Conservation (phyloP, 306 rosid genomes). For the Medicago truncatula region MtrunA17r5.0-ANR NC_053042.1:31770001-31770500, state of each 20-base stretch:
- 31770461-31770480: conserved; percentile 55
- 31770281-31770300: not conserved
- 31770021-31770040: no score
- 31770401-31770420: conserved; percentile 80
- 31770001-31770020: no score
- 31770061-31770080: no score
- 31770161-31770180: no score
- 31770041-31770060: no score
- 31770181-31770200: no score
- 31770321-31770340: not conserved
- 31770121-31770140: no score
- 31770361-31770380: no score
- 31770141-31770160: no score
- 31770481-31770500: conserved; percentile 61
- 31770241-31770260: not conserved
- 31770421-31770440: conserved; percentile 92
- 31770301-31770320: not conserved
- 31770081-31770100: no score
- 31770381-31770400: no score
- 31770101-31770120: not conserved
- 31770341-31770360: not conserved
- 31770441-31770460: conserved; percentile 91
- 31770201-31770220: no score
- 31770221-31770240: not conserved
- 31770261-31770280: not conserved